Evolutionary conservation across 805 yeast species (phyloP).

Genomic region (Saccharomycopsis selenospora): DNA sequence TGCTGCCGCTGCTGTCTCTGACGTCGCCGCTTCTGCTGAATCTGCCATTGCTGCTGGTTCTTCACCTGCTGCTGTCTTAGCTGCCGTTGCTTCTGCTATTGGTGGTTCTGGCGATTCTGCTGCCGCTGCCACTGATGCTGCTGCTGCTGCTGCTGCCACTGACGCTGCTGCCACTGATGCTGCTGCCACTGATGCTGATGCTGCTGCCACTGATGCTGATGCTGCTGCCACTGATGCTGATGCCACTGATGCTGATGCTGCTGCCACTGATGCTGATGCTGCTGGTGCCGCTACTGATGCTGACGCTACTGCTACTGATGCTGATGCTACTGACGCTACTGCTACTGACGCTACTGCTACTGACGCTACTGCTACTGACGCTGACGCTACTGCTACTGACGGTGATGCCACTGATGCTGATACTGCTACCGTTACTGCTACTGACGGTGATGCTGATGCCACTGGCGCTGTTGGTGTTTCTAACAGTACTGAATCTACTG

Average conservation of each 20-base stretch:
- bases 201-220: constrained; percentile 19
- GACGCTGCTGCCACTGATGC: constrained; percentile 24
- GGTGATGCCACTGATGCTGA: constrained; percentile 14
- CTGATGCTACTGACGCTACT: constrained; percentile 4
- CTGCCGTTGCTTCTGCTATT: constrained; percentile 7
- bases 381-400: background rate
- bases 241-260: constrained; percentile 4
- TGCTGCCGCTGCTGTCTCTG: constrained; percentile 1
- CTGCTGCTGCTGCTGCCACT: constrained; percentile 6
- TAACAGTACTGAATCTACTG: constrained; percentile 5
- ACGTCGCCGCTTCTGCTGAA: constrained; percentile 2
- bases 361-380: constrained; percentile 24
- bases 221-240: constrained; percentile 24
- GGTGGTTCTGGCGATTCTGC: constrained; percentile 26
- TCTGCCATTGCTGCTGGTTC: constrained; percentile 12
- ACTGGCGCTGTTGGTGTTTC: constrained; percentile 5
- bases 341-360: constrained; percentile 23
- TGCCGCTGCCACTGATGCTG: constrained; percentile 23
- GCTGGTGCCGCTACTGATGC: constrained; percentile 5
- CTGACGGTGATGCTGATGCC: no score
- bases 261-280: constrained; percentile 6
- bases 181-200: constrained; percentile 23
- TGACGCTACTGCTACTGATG: constrained; percentile 16
- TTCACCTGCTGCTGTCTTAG: background rate
- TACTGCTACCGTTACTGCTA: constrained; percentile 5